Evolutionary conservation across 768 basidiomycete species (phyloP).

Genomic region (Sporobolomyces phaffii): DNA sequence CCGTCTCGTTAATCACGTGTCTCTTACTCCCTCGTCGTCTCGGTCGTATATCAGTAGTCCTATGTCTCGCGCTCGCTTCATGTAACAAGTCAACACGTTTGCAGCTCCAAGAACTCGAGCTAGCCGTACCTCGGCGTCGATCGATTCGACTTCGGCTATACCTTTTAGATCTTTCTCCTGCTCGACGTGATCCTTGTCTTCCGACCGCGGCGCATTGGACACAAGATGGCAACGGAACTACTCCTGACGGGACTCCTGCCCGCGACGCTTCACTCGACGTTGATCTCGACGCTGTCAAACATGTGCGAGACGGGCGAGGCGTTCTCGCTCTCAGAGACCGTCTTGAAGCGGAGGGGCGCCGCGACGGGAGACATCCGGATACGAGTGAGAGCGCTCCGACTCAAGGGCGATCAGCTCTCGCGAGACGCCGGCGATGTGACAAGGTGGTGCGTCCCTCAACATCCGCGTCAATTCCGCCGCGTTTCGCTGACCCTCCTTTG

Average conservation of each 20-base stretch:
- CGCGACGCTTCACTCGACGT: not conserved
- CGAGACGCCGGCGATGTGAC: not conserved
- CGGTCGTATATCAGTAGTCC: not conserved
- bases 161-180: no score
- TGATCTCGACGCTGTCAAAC: not conserved
- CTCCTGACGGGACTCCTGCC: conserved; percentile 9
- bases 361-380: not conserved
- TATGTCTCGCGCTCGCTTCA: not conserved
- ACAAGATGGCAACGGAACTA: conserved; percentile 28
- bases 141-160: no score
- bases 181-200: no score
- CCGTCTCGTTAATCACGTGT: not conserved
- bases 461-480: not conserved
- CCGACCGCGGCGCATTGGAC: no score
- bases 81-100: not conserved
- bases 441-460: conserved; percentile 4
- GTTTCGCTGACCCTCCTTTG: no score
- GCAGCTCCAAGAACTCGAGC: no score
- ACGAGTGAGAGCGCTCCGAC: conserved; percentile 10
- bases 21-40: not conserved
- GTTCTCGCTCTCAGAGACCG: conserved; percentile 9
- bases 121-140: no score
- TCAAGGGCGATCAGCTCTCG: not conserved
- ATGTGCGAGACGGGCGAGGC: conserved; percentile 4
- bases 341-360: not conserved